phyloP scores from a whole-genome alignment of 805 yeast species.

The Schwanniomyces polymorphus region DNA sequence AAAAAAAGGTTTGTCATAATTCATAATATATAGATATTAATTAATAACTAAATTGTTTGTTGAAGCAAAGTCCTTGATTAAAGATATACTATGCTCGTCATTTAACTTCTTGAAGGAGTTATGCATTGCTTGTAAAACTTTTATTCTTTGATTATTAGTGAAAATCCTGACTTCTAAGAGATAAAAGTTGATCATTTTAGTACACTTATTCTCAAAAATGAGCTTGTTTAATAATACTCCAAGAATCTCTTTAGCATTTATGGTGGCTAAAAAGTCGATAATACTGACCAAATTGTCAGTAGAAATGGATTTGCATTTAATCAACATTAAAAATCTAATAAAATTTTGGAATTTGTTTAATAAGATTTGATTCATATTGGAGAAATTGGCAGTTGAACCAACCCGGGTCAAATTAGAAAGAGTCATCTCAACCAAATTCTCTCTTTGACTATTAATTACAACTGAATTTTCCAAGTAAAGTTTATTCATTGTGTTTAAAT shows the following conservation, averaged over 20 bases:
- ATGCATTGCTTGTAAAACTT: slow-evolving; percentile 21
- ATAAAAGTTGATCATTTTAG: slow-evolving; percentile 27
- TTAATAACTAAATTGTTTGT: neutral
- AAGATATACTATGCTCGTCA: neutral
- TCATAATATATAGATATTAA: neutral
- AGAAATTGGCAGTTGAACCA: neutral
- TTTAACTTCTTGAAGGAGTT: slow-evolving; percentile 17
- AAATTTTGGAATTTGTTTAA: slow-evolving; percentile 19
- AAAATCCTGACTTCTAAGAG: slow-evolving; percentile 25
- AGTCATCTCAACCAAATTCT: slow-evolving; percentile 2
- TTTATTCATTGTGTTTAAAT: slow-evolving; percentile 13
- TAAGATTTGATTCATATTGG: neutral
- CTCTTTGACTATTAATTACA: neutral
- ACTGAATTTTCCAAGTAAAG: slow-evolving; percentile 7
- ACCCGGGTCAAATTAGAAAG: slow-evolving; percentile 15
- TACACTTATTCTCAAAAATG: slow-evolving; percentile 11
- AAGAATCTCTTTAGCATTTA: slow-evolving; percentile 20
- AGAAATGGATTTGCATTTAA: slow-evolving; percentile 17
- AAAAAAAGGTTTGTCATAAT: neutral
- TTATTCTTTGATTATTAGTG: slow-evolving; percentile 15
- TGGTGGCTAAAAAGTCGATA: slow-evolving; percentile 23
- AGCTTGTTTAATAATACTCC: slow-evolving; percentile 28
- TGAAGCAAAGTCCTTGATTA: neutral
- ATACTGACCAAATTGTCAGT: slow-evolving; percentile 21
- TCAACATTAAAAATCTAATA: slow-evolving; percentile 22